Evolutionary conservation across 2,329 filamentous ascomycete genomes (phyloP), one percentile per base, ranked within the genome.

Genomic region (Aspergillus novofumigatus): DNA sequence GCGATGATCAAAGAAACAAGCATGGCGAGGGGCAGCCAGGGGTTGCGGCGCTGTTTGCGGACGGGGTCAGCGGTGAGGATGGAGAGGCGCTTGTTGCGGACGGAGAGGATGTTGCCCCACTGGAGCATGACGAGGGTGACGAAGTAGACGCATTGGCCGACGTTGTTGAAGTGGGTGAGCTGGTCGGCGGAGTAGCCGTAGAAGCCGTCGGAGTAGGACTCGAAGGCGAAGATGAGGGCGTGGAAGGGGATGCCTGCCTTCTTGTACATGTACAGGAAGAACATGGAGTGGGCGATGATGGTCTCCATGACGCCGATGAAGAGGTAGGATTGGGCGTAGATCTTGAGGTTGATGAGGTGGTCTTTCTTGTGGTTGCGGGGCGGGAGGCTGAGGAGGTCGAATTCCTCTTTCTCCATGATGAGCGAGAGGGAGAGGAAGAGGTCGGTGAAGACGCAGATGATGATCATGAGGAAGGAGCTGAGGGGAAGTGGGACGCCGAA

Each of bases 371-470:
- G 77, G 61, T 82, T 77, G 9, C 81, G 78, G 0, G 81, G 81
- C 2, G 80, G 80, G 0, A 81, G 72, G 3, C 74, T 76, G 20
- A 83, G 70, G 0, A 83, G 74, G 53, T 83, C 80, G 54, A 81
- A 82, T 53, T 83, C 81, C 52, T 81, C 79, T 62, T 81, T 80
- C 53, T 83, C 81, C 80, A 82, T 82, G 58, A 83, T 81, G 2
- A 83, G 69, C 0, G 79, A 78, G 0, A 83, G 67, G 0, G 78
- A 79, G 2, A 81, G 68, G 69, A 83, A 83, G 0, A 82, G 69
- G 63, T 83, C 81, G 11, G 80, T 83, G 58, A 83, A 83, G 58
- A 83, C 79, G 55, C 81, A 83, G 52, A 83, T 82, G 59, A 83
- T 81, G 61, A 83, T 83, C 81, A 84, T 84, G 45, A 84, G 74